Conservation (phyloP, 495 filamentous ascomycete genomes). For the Penicillium bialowiezense region DNA sequence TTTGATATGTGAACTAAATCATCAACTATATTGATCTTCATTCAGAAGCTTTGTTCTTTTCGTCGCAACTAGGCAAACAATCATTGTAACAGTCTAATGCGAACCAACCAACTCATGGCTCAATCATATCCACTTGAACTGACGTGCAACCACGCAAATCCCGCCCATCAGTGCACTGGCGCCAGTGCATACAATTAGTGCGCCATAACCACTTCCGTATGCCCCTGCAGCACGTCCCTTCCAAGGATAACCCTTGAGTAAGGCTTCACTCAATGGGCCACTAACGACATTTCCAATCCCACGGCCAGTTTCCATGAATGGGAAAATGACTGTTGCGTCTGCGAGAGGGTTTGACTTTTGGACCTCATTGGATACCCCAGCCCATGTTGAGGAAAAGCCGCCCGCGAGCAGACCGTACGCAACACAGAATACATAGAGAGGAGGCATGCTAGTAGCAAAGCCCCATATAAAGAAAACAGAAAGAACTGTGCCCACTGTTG, state of each 20-base stretch:
- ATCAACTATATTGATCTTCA: not conserved
- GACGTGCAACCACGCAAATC: conserved; percentile 22
- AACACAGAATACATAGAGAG: conserved; percentile 49
- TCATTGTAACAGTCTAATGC: not conserved
- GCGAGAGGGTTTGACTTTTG: conserved; percentile 32
- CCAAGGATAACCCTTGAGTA: conserved; percentile 20
- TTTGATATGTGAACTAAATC: not conserved
- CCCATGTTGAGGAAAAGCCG: conserved; percentile 52
- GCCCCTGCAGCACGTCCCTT: conserved; percentile 14
- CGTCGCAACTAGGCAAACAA: not conserved
- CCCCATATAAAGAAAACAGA: conserved; percentile 65
- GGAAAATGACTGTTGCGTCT: conserved; percentile 55
- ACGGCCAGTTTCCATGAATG: conserved; percentile 54
- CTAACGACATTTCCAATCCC: conserved; percentile 60
- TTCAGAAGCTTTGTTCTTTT: not conserved
- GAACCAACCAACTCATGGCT: no score
- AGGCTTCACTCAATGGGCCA: conserved; percentile 48
- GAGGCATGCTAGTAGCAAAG: conserved; percentile 22
- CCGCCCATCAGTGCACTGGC: conserved; percentile 38
- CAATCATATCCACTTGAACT: conserved; percentile 16
- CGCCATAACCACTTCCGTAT: conserved; percentile 40
- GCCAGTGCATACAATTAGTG: conserved; percentile 41
- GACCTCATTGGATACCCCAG: conserved; percentile 53
- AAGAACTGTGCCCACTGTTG: conserved; percentile 50
- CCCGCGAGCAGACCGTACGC: conserved; percentile 64